These are phyloP conservation scores for Rheum nobile DNA, from an alignment of 148 eudicot genomes.

Conservation along the genomic window DNA sequence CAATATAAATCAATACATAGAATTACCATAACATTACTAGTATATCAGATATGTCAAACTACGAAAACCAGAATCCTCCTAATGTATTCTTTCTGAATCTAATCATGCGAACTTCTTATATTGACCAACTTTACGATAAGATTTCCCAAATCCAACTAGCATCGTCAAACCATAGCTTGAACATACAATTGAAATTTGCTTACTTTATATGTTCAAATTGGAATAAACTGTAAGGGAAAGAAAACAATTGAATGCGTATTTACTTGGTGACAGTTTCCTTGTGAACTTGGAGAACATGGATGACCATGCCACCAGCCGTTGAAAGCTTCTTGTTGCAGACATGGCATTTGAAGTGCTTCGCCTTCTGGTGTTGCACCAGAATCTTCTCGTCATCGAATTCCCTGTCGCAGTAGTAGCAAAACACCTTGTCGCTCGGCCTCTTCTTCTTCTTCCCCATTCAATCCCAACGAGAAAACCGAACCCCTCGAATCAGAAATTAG, in stretches of 20 bases:
- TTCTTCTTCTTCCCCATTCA: slow-evolving; percentile 85
- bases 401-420: slow-evolving; percentile 96
- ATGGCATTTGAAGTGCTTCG: slow-evolving; percentile 93
- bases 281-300: slow-evolving; percentile 97
- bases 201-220: neutral
- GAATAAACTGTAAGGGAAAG: neutral
- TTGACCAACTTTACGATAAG: neutral
- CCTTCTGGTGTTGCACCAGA: slow-evolving; percentile 88
- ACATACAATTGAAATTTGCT: neutral
- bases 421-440: slow-evolving; percentile 49
- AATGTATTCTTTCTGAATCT: neutral
- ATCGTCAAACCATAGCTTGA: neutral
- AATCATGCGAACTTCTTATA: neutral
- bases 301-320: slow-evolving; percentile 93
- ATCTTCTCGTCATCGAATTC: slow-evolving; percentile 98
- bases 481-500: slow-evolving; percentile 8
- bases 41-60: neutral
- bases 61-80: neutral
- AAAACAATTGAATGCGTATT: neutral
- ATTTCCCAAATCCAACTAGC: neutral
- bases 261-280: slow-evolving; percentile 85
- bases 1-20: neutral
- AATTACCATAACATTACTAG: neutral
- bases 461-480: neutral
- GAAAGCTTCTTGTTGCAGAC: slow-evolving; percentile 96